A percentile compares a stretch with the other conserved stretches of the same genome.
Conservation (phyloP, 257 asterid genomes). For the Solanum megistacrolobum region DNA sequence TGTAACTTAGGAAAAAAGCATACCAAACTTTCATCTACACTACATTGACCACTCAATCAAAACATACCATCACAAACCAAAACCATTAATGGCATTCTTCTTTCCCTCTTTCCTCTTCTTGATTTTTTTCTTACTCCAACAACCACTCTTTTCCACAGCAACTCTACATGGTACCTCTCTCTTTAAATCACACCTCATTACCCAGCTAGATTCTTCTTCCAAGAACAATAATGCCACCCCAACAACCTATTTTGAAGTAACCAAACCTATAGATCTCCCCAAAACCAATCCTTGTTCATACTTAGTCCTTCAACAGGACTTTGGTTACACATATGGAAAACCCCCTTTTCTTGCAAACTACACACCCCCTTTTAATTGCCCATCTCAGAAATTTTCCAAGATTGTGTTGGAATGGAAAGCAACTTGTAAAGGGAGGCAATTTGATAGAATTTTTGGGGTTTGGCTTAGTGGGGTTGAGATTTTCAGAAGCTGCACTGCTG, state of each 20-base stretch:
- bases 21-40: background rate
- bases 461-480: conserved; percentile 93
- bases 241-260: conserved; percentile 51
- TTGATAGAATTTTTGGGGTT: conserved; percentile 73
- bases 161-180: conserved; percentile 18
- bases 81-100: conserved; percentile 10
- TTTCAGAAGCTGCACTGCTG: conserved; percentile 79
- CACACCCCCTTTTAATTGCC: conserved; percentile 42
- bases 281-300: conserved; percentile 35
- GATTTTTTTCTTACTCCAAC: conserved; percentile 10
- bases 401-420: conserved; percentile 75
- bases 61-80: background rate
- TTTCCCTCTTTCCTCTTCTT: background rate
- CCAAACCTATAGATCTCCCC: conserved; percentile 47
- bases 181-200: conserved; percentile 11
- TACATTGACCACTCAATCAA: background rate
- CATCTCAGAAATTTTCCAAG: conserved; percentile 26
- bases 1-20: background rate
- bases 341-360: conserved; percentile 43
- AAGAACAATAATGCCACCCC: conserved; percentile 7
- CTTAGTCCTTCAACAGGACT: conserved; percentile 38
- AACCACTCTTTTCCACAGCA: conserved; percentile 19
- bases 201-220: background rate
- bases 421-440: conserved; percentile 59
- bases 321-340: conserved; percentile 44